These are phyloP conservation scores for Suillus alpinus DNA, from an alignment of 768 basidiomycete species.

Conservation along the genomic window DNA sequence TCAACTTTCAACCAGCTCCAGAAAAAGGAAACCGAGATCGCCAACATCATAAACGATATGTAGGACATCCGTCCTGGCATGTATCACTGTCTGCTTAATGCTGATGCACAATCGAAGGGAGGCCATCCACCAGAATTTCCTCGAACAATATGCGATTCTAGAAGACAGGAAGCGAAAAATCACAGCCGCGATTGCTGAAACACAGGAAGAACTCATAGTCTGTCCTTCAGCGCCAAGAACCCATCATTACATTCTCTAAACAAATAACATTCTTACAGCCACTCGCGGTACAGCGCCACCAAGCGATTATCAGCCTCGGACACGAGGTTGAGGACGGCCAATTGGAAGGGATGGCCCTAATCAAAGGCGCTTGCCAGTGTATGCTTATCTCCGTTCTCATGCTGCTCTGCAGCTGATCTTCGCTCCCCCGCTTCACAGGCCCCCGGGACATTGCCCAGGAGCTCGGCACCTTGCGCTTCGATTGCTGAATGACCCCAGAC, in stretches of 20 bases:
- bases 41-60: constrained; percentile 21
- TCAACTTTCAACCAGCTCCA: constrained; percentile 16
- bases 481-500: neutral
- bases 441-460: neutral
- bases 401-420: neutral
- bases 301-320: constrained; percentile 18
- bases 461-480: neutral
- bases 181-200: constrained; percentile 21
- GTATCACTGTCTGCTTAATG: constrained; percentile 5
- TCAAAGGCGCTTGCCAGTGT: constrained; percentile 23
- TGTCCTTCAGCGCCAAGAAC: neutral
- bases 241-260: neutral
- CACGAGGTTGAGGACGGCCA: constrained; percentile 25
- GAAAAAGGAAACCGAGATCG: constrained; percentile 18
- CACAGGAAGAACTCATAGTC: constrained; percentile 26
- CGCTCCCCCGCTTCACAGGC: neutral
- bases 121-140: constrained; percentile 22
- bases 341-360: constrained; percentile 18
- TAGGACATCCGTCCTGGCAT: constrained; percentile 12
- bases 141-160: constrained; percentile 17
- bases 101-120: constrained; percentile 17
- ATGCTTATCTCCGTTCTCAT: neutral
- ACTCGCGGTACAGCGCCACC: constrained; percentile 27
- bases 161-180: constrained; percentile 30
- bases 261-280: constrained; percentile 13